These are phyloP conservation scores for Solanum corneliomulleri DNA, from an alignment of 257 asterid genomes.

Conservation along the genomic window DNA sequence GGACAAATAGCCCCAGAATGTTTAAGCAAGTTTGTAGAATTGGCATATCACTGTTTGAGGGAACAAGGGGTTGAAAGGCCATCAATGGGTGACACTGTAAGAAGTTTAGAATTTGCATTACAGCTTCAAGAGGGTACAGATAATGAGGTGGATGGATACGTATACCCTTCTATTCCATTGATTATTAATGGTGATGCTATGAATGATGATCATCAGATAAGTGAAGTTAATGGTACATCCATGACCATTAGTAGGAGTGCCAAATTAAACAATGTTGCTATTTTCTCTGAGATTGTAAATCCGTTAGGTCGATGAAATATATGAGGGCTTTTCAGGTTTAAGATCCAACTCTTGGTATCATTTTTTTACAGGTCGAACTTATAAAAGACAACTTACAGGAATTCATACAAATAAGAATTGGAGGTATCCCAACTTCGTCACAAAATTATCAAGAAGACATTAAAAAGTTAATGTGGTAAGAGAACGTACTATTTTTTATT, in stretches of 20 bases:
- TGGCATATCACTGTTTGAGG: constrained; percentile 31
- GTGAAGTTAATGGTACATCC: neutral
- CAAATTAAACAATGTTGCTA: neutral
- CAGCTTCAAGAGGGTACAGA: constrained; percentile 46
- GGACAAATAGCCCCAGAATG: constrained; percentile 42
- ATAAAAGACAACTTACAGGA: too few relatives aligned
- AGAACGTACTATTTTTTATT: too few relatives aligned
- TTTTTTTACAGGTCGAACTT: too few relatives aligned
- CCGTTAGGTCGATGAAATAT: constrained; percentile 17
- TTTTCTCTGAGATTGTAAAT: constrained; percentile 20
- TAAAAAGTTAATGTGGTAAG: too few relatives aligned
- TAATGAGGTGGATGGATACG: neutral
- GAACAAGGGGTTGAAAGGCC: constrained; percentile 38
- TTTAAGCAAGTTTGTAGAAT: constrained; percentile 25
- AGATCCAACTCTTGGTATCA: too few relatives aligned
- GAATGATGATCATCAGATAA: constrained; percentile 8
- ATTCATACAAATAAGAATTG: too few relatives aligned
- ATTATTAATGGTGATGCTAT: neutral
- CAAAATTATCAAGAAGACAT: too few relatives aligned
- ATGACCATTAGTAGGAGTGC: neutral
- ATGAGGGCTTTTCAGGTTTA: too few relatives aligned
- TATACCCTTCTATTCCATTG: neutral
- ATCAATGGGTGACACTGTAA: constrained; percentile 43
- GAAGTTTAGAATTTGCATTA: constrained; percentile 53
- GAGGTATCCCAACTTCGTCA: too few relatives aligned